phyloP scores from a whole-genome alignment of 495 filamentous ascomycete genomes.

The Aspergillus hancockii region DNA sequence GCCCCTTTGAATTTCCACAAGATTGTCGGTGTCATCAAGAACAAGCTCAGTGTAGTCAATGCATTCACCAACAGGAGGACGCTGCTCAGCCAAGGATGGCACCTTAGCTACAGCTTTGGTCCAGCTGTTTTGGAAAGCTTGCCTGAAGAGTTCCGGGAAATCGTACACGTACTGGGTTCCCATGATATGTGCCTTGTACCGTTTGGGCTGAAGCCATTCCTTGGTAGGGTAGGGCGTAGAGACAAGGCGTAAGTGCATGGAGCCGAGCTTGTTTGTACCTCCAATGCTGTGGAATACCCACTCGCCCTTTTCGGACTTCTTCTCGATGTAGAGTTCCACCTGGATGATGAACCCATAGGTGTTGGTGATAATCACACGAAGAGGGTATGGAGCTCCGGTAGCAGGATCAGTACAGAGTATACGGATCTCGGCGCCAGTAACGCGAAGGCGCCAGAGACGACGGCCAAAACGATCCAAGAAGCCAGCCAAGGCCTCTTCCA shows the following conservation, averaged over 20 bases:
- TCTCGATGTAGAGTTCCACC: conserved; percentile 95
- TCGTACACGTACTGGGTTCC: conserved; percentile 99
- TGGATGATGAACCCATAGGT: conserved; percentile 99
- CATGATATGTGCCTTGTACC: conserved; percentile 99
- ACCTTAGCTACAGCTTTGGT: conserved; percentile 68
- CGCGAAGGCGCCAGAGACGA: conserved; percentile 92
- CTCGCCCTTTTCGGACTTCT: conserved; percentile 94
- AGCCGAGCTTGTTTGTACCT: conserved; percentile 88
- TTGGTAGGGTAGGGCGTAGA: conserved; percentile 94
- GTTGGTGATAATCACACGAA: conserved; percentile 97
- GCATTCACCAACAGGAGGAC: conserved; percentile 84
- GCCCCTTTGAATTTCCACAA: conserved; percentile 90
- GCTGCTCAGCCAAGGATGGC: conserved; percentile 71
- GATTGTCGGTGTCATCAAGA: conserved; percentile 87
- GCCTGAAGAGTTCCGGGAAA: conserved; percentile 98
- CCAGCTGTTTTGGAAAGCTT: conserved; percentile 97
- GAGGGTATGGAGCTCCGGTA: conserved; percentile 84
- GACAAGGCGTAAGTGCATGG: conserved; percentile 91
- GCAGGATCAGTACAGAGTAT: conserved; percentile 91
- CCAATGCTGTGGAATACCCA: conserved; percentile 99
- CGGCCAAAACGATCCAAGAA: conserved; percentile 96
- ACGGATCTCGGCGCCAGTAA: conserved; percentile 96
- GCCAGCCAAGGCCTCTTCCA: conserved; percentile 90
- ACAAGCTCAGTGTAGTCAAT: conserved; percentile 94
- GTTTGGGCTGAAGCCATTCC: conserved; percentile 97